Evolutionary conservation across 306 rosid genomes (phyloP).

Genomic region (Glycine tomentella): DNA sequence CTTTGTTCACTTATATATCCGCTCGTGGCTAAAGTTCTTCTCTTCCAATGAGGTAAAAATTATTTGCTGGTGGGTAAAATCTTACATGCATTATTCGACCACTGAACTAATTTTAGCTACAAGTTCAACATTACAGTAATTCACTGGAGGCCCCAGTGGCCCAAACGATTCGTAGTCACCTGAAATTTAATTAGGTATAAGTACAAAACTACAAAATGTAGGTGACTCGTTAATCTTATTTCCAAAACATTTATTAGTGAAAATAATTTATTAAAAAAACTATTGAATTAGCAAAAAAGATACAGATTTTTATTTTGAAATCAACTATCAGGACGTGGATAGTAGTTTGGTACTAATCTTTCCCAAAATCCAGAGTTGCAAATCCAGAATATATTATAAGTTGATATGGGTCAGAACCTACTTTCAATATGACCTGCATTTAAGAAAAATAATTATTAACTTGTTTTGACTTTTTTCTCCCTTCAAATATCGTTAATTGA

Average conservation of each 20-base stretch:
- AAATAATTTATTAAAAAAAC: not conserved
- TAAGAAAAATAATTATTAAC: too few relatives aligned
- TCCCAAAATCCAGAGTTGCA: not conserved
- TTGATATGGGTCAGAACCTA: not conserved
- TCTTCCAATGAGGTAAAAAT: not conserved
- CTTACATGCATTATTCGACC: conserved; percentile 18
- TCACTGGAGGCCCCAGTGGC: too few relatives aligned
- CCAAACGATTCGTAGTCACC: not conserved
- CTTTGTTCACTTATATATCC: not conserved
- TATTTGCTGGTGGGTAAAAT: not conserved
- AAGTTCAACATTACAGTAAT: not conserved
- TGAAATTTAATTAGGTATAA: not conserved
- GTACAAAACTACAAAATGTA: not conserved
- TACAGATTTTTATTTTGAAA: not conserved
- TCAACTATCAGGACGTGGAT: not conserved
- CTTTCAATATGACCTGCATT: too few relatives aligned
- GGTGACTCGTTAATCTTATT: conserved; percentile 10
- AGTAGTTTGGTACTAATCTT: not conserved
- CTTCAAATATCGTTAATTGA: too few relatives aligned
- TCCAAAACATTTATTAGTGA: not conserved
- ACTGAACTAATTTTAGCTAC: conserved; percentile 2
- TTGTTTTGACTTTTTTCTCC: too few relatives aligned
- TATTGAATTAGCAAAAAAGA: not conserved
- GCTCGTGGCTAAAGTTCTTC: not conserved
- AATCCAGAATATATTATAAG: not conserved